Percentiles rank a stretch among this genome's conserved stretches.
Conservation (phyloP, 163 green algal species). For the Scenedesmus sp. region DNA sequence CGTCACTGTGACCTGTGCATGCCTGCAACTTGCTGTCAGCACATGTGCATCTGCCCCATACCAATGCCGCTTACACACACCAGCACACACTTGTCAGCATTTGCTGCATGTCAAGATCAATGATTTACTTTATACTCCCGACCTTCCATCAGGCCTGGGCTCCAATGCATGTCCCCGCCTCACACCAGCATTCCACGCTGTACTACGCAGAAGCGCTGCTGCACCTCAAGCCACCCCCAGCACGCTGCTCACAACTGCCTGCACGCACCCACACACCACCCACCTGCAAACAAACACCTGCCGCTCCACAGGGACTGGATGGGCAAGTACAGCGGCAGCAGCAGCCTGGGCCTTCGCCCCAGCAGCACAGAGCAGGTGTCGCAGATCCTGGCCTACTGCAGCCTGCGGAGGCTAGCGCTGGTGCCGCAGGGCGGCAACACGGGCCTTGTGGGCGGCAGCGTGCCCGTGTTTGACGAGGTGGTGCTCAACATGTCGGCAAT, state of each 20-base stretch:
- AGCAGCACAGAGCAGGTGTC: slow-evolving; percentile 79
- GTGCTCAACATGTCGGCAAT: slow-evolving; percentile 81
- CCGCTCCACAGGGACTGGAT: slow-evolving; percentile 88
- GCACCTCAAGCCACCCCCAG: too few species aligned
- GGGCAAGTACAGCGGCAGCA: slow-evolving; percentile 86
- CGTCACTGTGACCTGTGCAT: too few species aligned
- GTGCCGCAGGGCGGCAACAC: slow-evolving; percentile 98
- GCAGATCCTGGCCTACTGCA: slow-evolving; percentile 85
- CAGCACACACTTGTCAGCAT: not conserved
- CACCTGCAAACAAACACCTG: not conserved
- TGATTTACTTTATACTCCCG: not conserved
- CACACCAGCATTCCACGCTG: not conserved
- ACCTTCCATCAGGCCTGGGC: not conserved
- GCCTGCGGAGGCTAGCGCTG: slow-evolving; percentile 83
- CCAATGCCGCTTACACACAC: not conserved
- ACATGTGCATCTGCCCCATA: not conserved
- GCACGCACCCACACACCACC: not conserved
- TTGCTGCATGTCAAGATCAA: not conserved
- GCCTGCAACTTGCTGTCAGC: not conserved
- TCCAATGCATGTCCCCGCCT: not conserved
- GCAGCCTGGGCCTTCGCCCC: slow-evolving; percentile 76
- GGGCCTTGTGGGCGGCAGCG: slow-evolving; percentile 91
- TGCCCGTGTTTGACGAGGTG: slow-evolving; percentile 91
- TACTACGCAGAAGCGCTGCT: too few species aligned
- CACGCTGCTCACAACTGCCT: not conserved